phyloP scores from a whole-genome alignment of 1,139 yeast genomes.

The Tardiomyces depauwii region DNA sequence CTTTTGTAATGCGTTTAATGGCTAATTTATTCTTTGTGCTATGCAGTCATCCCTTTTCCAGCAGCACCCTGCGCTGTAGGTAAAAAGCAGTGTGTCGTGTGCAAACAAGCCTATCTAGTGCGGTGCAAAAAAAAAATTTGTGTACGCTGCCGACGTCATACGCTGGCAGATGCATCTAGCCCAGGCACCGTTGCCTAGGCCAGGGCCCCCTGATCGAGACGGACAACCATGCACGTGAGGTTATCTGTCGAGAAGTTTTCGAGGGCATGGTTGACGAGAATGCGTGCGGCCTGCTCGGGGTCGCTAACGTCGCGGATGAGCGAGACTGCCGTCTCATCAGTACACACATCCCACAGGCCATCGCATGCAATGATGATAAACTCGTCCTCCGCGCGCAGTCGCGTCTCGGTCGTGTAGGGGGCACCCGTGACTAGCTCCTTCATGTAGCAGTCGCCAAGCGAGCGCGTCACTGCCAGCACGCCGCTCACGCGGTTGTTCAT shows the following conservation, averaged over 20 bases:
- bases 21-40: too few relatives aligned
- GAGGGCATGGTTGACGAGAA: conserved; percentile 65
- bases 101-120: too few relatives aligned
- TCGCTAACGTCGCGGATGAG: conserved; percentile 40
- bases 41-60: too few relatives aligned
- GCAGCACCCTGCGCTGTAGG: too few relatives aligned
- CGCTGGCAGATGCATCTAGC: too few relatives aligned
- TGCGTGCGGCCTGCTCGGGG: conserved; percentile 53
- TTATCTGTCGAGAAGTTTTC: conserved; percentile 80
- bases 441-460: conserved; percentile 91
- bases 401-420: conserved; percentile 89
- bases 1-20: too few relatives aligned
- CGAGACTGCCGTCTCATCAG: conserved; percentile 67
- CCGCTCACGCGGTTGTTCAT: conserved; percentile 93
- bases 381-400: conserved; percentile 49
- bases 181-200: too few relatives aligned
- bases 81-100: too few relatives aligned
- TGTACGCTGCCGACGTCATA: too few relatives aligned
- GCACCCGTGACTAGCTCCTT: conserved; percentile 81
- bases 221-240: conserved; percentile 82
- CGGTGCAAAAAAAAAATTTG: too few relatives aligned
- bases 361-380: conserved; percentile 82
- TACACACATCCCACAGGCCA: conserved; percentile 86
- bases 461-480: conserved; percentile 86
- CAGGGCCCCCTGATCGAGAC: conserved; percentile 31